Base-by-base conservation (phyloP, 2,329 filamentous ascomycete species). In the Penicillium griseofulvum region DNA sequence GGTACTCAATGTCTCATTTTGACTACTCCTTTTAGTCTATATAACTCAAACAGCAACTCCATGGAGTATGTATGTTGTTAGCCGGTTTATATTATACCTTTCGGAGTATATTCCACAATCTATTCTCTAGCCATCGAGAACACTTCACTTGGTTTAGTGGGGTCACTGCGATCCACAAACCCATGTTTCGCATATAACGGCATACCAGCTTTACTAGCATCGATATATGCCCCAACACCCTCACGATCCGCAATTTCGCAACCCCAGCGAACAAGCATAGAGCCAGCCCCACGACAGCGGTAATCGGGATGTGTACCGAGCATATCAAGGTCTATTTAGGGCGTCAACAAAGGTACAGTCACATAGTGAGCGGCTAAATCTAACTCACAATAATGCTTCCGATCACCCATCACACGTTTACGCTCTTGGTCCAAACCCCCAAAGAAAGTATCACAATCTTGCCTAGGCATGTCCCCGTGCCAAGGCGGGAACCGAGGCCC, bases 251-350 rank as follows among this genome's bases (percentile, higher is more conserved):
- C 71, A 26, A 75, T 63, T 34, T 76, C 72, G 12, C 75, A 61
- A 0, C 71, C 72, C 68, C 69, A 74, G 52, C 67, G 63, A n/a
- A 76, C 60, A 33, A 79, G 63, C 64, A 75, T 67, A 7, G 65
- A 63, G 3, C 69, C 76, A 1, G 75, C 75, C 1, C 75, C 76
- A n/a, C 74, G 72, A 8, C 71, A 58, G 46, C 76, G 71, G 46
- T 77, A 73, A 12, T 74, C 67, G 0, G 77, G 76, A 51, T 76
- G 70, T n/a, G 75, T 76, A n/a, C 68, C 67, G 5, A 79, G 65
- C 31, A 68, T 57, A 9, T 70, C 64, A 11, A 78, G 66, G 56
- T 75, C 76, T 76, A 31, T 19, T 5, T 16, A 17, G 8, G 16
- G 22, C 5, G 31, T 52, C 49, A 52, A 38, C 33, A 22, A 43